Conservation (phyloP, 129 eudicot species). For the Smallanthus sonchifolius region DNA sequence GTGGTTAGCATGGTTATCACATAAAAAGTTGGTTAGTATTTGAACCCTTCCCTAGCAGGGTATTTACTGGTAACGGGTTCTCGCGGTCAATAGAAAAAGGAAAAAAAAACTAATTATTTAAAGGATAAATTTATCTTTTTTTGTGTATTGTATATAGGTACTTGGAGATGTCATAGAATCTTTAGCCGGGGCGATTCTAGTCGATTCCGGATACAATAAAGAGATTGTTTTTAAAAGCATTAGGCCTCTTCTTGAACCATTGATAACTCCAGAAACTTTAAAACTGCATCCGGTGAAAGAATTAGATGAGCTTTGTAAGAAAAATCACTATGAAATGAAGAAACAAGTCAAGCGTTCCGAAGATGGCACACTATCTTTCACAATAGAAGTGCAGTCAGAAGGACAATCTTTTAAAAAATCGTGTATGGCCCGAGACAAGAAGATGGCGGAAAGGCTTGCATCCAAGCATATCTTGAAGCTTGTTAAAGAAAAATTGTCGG, state of each 20-base stretch:
- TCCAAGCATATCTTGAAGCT: conserved; percentile 46
- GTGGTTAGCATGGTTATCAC: too few relatives aligned
- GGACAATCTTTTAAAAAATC: conserved; percentile 28
- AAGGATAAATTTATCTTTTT: neutral
- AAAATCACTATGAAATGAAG: conserved; percentile 27
- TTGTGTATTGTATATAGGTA: conserved; percentile 40
- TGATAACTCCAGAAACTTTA: conserved; percentile 65
- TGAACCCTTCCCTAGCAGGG: too few relatives aligned
- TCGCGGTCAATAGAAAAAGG: neutral
- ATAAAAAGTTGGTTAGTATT: too few relatives aligned
- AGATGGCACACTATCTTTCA: conserved; percentile 30
- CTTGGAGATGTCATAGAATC: conserved; percentile 89
- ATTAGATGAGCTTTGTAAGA: conserved; percentile 41
- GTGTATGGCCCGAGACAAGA: conserved; percentile 33
- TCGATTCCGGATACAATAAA: conserved; percentile 66
- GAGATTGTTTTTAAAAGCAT: conserved; percentile 54
- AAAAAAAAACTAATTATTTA: neutral
- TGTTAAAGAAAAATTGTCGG: conserved; percentile 35
- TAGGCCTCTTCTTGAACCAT: conserved; percentile 73
- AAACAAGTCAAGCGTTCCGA: conserved; percentile 19
- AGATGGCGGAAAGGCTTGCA: conserved; percentile 52
- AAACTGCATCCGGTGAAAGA: conserved; percentile 64
- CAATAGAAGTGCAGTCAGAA: conserved; percentile 54
- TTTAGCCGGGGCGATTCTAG: conserved; percentile 71
- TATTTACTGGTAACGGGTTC: neutral